phyloP scores from a whole-genome alignment of 805 yeast genomes.

The Ogataea neopini region DNA sequence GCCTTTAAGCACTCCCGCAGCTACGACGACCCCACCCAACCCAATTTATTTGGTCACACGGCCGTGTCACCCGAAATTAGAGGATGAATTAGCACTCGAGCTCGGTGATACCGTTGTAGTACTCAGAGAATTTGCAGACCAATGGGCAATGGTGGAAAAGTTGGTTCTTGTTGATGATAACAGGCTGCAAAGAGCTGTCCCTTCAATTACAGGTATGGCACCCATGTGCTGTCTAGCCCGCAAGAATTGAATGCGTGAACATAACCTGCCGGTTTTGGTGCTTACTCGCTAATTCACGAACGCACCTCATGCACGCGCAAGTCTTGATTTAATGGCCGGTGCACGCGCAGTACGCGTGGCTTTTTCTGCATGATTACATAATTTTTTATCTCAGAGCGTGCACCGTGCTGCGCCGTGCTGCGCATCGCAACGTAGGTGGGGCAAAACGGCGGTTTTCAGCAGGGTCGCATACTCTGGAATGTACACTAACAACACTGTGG shows the following conservation, averaged over 20 bases:
- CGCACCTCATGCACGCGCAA: neutral
- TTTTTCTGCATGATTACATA: neutral
- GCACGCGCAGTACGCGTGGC: neutral
- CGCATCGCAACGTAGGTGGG: neutral
- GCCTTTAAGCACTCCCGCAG: neutral
- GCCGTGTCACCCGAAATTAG: conserved; percentile 1
- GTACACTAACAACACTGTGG: neutral
- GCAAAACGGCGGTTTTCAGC: neutral
- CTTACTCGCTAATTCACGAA: no score
- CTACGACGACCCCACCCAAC: neutral
- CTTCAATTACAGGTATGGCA: neutral
- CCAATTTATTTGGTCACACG: neutral
- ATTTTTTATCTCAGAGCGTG: neutral
- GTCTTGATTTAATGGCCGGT: neutral
- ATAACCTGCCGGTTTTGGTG: no score
- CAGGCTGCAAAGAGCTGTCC: neutral
- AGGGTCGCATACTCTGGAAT: neutral
- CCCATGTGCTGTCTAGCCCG: conserved; percentile 7
- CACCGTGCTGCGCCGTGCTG: neutral
- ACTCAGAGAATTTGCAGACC: conserved; percentile 2
- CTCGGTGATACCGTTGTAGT: conserved; percentile 1
- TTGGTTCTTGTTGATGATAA: neutral
- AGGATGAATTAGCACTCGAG: conserved; percentile 4
- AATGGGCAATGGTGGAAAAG: conserved; percentile 9
- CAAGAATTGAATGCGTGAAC: neutral